A percentile compares a stretch with the other conserved stretches of the same genome.
phyloP scores from a whole-genome alignment of 192 early-diverging fungal genomes.

The Lobosporangium transversale region DNA sequence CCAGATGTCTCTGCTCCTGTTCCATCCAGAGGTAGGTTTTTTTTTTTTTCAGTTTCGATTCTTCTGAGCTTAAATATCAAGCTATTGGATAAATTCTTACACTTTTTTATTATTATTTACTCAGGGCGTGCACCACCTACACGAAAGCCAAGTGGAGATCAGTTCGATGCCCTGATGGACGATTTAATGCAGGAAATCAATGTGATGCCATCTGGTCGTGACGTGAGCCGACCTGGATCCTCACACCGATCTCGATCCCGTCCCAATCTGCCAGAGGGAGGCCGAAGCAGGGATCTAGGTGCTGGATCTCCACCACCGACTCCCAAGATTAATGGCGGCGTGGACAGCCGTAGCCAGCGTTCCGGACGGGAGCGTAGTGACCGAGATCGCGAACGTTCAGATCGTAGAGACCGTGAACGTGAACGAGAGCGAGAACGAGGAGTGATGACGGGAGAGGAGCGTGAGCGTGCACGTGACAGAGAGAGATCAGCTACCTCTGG shows the following conservation, averaged over 20 bases:
- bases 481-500: slow-evolving; percentile 16
- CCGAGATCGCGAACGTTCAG: slow-evolving; percentile 20
- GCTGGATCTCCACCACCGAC: slow-evolving; percentile 46
- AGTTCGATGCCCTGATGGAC: slow-evolving; percentile 55
- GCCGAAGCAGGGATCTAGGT: slow-evolving; percentile 5
- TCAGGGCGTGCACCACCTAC: slow-evolving; percentile 30
- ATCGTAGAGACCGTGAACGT: slow-evolving; percentile 18
- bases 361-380: slow-evolving; percentile 37
- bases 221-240: slow-evolving; percentile 38
- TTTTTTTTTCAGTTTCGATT: no score
- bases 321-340: slow-evolving; percentile 16
- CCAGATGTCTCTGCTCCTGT: slow-evolving; percentile 35
- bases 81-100: no score
- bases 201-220: slow-evolving; percentile 36
- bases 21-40: slow-evolving; percentile 21
- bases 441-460: slow-evolving; percentile 1
- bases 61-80: no score
- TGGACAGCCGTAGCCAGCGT: slow-evolving; percentile 33
- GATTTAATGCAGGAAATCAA: slow-evolving; percentile 56
- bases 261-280: slow-evolving; percentile 40
- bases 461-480: slow-evolving; percentile 26
- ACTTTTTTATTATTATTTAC: no score
- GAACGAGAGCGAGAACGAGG: not conserved
- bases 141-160: slow-evolving; percentile 28
- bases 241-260: slow-evolving; percentile 45